Percentiles rank a stretch among this genome's conserved stretches.
Conservation (phyloP, 2,329 filamentous ascomycete species). For the Penicillium occitanis region DNA sequence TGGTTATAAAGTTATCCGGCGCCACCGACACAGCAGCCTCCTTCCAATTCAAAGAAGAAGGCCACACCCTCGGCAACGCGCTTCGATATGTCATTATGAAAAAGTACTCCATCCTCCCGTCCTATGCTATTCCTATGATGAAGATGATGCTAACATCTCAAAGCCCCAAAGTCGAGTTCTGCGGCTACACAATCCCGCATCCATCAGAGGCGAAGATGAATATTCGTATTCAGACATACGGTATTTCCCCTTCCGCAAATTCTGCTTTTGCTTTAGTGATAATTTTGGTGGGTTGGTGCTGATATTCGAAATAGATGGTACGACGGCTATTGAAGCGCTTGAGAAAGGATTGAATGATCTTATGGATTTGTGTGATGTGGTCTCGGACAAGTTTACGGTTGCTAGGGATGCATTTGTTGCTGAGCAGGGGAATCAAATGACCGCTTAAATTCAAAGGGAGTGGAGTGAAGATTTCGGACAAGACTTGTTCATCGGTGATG, state of each 20-base stretch:
- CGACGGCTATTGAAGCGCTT: conserved; percentile 77
- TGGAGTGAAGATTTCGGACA: not conserved
- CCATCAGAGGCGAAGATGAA: conserved; percentile 97
- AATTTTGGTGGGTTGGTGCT: not conserved
- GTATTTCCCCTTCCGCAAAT: conserved; percentile 49
- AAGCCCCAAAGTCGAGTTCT: conserved; percentile 95
- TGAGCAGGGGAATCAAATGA: conserved; percentile 36
- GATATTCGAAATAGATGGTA: conserved; percentile 55
- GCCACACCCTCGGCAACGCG: conserved; percentile 93
- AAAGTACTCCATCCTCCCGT: conserved; percentile 61
- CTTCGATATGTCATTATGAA: conserved; percentile 97
- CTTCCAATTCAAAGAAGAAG: conserved; percentile 91
- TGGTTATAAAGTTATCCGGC: conserved; percentile 67
- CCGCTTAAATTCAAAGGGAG: conserved; percentile 24
- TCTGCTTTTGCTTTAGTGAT: not conserved
- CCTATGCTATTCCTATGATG: not conserved
- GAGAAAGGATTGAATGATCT: conserved; percentile 88
- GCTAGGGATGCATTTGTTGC: conserved; percentile 63
- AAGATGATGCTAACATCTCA: conserved; percentile 19
- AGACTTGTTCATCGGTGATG: not conserved
- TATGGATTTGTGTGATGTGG: conserved; percentile 88
- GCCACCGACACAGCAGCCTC: conserved; percentile 83
- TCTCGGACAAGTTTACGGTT: conserved; percentile 81
- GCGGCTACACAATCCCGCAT: conserved; percentile 96
- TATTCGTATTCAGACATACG: conserved; percentile 92